A percentile compares a stretch with the other conserved stretches of the same genome.
Evolutionary conservation across 257 asterid genomes (phyloP).

Genomic region (Solanum lignicaule): DNA sequence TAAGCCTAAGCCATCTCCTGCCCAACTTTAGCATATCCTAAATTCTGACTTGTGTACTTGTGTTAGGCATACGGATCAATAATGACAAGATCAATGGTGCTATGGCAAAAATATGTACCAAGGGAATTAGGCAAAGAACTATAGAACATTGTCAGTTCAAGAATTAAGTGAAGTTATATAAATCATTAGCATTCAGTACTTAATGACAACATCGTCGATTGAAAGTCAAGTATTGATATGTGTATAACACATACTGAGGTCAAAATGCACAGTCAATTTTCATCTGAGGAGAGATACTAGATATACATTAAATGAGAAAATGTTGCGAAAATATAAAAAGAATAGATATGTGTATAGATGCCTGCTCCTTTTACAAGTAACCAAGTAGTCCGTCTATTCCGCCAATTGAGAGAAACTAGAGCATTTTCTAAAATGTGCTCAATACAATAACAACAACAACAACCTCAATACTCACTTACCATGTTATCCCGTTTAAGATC

Average conservation of each 20-base stretch:
- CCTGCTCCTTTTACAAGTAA: not conserved
- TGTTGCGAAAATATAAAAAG: not conserved
- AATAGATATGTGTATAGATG: rapidly evolving
- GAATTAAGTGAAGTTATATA: not conserved
- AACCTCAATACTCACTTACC: not conserved
- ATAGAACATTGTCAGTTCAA: not conserved
- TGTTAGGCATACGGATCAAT: not conserved
- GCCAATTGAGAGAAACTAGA: not conserved
- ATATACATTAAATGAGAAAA: not conserved
- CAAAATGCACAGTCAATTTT: not conserved
- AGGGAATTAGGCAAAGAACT: not conserved
- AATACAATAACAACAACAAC: not conserved
- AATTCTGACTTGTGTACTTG: not conserved
- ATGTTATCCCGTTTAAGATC: not conserved
- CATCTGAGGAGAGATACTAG: not conserved
- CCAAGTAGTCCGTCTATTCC: not conserved
- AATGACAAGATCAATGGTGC: not conserved
- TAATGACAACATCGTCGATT: not conserved
- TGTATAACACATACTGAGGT: not conserved
- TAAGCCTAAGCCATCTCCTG: not conserved
- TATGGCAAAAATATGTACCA: not conserved
- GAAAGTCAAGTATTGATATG: not conserved
- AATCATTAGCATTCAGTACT: not conserved
- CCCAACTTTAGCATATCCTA: not conserved
- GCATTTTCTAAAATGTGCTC: not conserved